Percentiles rank a stretch among this genome's conserved stretches.
Evolutionary conservation across 495 filamentous ascomycete species (phyloP).

Genomic region (Tuber aestivum): DNA sequence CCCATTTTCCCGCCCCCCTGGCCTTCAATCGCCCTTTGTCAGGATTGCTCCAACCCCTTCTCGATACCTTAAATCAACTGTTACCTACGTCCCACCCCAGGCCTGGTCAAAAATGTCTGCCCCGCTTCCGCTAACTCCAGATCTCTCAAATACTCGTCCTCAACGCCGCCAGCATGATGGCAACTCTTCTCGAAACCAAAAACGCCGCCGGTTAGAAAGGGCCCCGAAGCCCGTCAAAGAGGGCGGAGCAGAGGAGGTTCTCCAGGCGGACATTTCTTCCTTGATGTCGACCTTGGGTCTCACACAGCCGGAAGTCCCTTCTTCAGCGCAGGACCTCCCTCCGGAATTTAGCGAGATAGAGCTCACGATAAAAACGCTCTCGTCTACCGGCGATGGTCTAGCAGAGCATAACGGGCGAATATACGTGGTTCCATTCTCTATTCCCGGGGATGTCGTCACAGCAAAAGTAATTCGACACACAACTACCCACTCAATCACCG

Average conservation of each 20-base stretch:
- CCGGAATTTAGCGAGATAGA: constrained; percentile 69
- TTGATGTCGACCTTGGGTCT: constrained; percentile 55
- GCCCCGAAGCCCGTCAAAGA: constrained; percentile 47
- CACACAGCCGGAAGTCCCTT: constrained; percentile 32
- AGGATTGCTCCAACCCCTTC: background rate
- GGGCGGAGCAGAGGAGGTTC: constrained; percentile 65
- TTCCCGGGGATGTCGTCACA: constrained; percentile 74
- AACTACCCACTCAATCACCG: constrained; percentile 61
- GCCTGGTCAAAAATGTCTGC: background rate
- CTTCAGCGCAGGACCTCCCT: constrained; percentile 51
- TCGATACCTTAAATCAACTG: background rate
- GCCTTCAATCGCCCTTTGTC: background rate
- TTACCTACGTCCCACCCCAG: background rate
- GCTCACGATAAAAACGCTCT: constrained; percentile 65
- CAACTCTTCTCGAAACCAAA: background rate
- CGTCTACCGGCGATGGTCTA: constrained; percentile 86
- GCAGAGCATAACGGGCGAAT: constrained; percentile 64
- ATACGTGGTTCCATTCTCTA: constrained; percentile 81
- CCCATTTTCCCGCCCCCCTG: background rate
- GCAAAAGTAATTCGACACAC: constrained; percentile 72
- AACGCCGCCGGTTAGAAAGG: constrained; percentile 12
- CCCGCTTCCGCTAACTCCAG: background rate
- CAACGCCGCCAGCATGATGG: background rate
- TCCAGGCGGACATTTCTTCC: constrained; percentile 62
- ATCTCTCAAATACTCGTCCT: background rate